Evolutionary conservation across 2,329 filamentous ascomycete genomes (phyloP).

Genomic region (Arthrobotrys megalospora): DNA sequence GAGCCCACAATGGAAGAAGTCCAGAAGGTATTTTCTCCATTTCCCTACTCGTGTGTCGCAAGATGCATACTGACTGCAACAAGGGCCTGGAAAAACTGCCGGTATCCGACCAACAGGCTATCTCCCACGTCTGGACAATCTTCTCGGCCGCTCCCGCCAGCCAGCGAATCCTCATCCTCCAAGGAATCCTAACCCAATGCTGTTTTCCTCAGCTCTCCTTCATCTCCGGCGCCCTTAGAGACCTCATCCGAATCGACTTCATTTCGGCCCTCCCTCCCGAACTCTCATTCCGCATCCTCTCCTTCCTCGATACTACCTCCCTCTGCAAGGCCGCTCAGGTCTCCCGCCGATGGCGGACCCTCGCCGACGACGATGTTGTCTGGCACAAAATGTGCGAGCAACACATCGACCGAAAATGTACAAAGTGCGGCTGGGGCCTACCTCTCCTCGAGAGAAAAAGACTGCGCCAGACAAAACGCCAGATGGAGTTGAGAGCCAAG

Average conservation of each 20-base stretch:
- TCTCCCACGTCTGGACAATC: slow-evolving; percentile 96
- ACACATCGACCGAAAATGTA: slow-evolving; percentile 93
- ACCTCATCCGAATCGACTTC: slow-evolving; percentile 98
- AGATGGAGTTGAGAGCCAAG: slow-evolving; percentile 80
- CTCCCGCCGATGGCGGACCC: slow-evolving; percentile 84
- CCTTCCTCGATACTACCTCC: slow-evolving; percentile 91
- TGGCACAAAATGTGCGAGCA: slow-evolving; percentile 99
- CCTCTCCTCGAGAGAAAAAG: slow-evolving; percentile 90
- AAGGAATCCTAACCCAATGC: slow-evolving; percentile 95
- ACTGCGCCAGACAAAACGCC: slow-evolving; percentile 86
- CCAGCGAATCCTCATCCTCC: slow-evolving; percentile 94
- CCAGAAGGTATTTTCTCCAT: slow-evolving; percentile 76
- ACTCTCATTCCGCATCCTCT: slow-evolving; percentile 92
- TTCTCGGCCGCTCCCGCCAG: slow-evolving; percentile 96
- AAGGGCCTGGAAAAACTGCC: slow-evolving; percentile 87
- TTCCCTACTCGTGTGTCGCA: slow-evolving; percentile 60
- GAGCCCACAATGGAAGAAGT: slow-evolving; percentile 96
- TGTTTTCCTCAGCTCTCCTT: slow-evolving; percentile 97
- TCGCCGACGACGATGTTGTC: slow-evolving; percentile 97
- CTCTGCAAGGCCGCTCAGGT: slow-evolving; percentile 97
- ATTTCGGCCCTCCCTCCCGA: slow-evolving; percentile 88
- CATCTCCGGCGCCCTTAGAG: slow-evolving; percentile 88
- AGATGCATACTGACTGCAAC: slow-evolving; percentile 57
- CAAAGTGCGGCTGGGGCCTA: slow-evolving; percentile 94
- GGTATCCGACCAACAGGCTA: slow-evolving; percentile 89